These are phyloP conservation scores for Nyctanthes arbortristis DNA, from an alignment of 257 asterid species.

Conservation along the genomic window DNA sequence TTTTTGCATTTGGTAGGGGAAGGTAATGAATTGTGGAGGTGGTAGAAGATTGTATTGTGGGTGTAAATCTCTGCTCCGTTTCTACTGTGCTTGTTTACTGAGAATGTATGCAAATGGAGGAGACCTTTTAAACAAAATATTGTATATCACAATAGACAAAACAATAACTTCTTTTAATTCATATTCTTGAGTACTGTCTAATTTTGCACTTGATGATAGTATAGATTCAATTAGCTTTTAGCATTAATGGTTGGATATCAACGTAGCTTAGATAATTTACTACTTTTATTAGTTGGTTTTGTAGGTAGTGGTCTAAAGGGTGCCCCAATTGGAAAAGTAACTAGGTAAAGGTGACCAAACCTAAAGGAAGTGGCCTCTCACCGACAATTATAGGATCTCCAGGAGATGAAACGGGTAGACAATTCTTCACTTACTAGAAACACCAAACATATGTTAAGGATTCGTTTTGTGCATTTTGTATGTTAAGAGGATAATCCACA, in stretches of 20 bases:
- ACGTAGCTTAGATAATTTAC: too few species aligned
- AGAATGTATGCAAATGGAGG: too few species aligned
- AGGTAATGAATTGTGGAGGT: conserved; percentile 85
- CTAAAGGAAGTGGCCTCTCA: too few species aligned
- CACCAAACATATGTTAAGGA: neutral
- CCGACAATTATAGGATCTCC: neutral
- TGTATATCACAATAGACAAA: too few species aligned
- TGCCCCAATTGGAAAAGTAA: conserved; percentile 85
- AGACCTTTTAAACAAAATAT: too few species aligned
- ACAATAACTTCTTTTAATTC: too few species aligned
- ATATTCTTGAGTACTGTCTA: too few species aligned
- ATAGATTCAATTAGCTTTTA: too few species aligned
- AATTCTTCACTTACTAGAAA: neutral
- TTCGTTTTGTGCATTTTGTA: neutral
- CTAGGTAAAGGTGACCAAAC: neutral
- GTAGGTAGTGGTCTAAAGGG: conserved; percentile 81
- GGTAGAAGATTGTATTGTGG: conserved; percentile 87
- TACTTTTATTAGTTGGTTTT: neutral
- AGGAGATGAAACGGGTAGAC: neutral
- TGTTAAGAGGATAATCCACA: too few species aligned
- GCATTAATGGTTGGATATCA: too few species aligned
- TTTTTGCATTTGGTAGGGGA: conserved; percentile 50
- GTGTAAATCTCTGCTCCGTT: conserved; percentile 38
- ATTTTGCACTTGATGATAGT: too few species aligned
- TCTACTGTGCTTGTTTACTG: neutral